Conservation (phyloP, 805 yeast species). For the Ogataea sp. region DNA sequence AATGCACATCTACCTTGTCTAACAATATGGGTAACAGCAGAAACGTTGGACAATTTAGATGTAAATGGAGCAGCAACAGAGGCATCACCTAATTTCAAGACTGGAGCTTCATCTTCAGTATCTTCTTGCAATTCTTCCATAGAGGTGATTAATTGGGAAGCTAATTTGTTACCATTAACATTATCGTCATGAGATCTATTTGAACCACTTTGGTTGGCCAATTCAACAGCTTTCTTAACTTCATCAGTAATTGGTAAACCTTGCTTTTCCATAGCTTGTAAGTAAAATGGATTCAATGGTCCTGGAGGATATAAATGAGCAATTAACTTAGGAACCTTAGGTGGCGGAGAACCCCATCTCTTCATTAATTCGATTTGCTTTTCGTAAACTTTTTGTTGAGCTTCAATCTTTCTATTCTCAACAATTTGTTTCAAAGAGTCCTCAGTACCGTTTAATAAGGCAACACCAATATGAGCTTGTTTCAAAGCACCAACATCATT, state of each 20-base stretch:
- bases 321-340: constrained; percentile 77
- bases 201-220: constrained; percentile 29
- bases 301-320: constrained; percentile 98
- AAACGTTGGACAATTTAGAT: constrained; percentile 84
- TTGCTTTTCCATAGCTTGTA: constrained; percentile 75
- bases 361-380: constrained; percentile 76
- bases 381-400: constrained; percentile 58
- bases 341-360: constrained; percentile 77
- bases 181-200: constrained; percentile 28
- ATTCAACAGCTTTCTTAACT: constrained; percentile 48
- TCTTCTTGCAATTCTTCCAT: constrained; percentile 44
- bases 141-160: constrained; percentile 57
- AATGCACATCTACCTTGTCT: constrained; percentile 98
- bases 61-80: constrained; percentile 99
- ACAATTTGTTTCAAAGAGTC: constrained; percentile 85
- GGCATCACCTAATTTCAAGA: constrained; percentile 93
- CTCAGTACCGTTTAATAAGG: constrained; percentile 94
- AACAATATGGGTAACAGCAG: constrained; percentile 85
- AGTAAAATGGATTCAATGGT: constrained; percentile 78
- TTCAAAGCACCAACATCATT: constrained; percentile 98
- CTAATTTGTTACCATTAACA: constrained; percentile 34
- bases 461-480: constrained; percentile 97
- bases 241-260: constrained; percentile 79
- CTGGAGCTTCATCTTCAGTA: constrained; percentile 80
- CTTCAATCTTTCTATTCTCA: constrained; percentile 66